phyloP scores from a whole-genome alignment of 192 early-diverging fungal species.

The Linnemannia exigua region DNA sequence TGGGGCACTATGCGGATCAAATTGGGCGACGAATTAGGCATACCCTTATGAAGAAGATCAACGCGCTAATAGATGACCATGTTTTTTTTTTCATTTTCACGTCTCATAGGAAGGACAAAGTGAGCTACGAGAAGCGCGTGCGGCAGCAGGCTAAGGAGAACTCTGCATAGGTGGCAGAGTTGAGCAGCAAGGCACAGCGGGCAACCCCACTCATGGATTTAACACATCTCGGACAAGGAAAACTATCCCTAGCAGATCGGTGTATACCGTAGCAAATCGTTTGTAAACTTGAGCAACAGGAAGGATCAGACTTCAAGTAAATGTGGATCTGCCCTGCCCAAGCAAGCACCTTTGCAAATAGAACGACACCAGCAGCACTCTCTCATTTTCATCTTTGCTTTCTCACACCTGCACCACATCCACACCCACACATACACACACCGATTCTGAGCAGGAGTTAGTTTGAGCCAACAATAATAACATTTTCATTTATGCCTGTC shows the following conservation, averaged over 20 bases:
- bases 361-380: not conserved
- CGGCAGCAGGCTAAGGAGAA: slow-evolving; percentile 72
- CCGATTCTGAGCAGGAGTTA: no score
- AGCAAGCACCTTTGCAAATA: not conserved
- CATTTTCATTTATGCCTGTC: no score
- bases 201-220: not conserved
- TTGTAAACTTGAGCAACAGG: not conserved
- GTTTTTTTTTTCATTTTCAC: slow-evolving; percentile 1
- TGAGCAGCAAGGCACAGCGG: not conserved
- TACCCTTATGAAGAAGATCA: not conserved
- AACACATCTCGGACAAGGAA: not conserved
- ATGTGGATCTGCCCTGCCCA: not conserved
- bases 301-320: not conserved
- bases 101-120: slow-evolving; percentile 58
- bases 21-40: not conserved
- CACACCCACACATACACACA: not conserved
- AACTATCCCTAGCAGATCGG: not conserved
- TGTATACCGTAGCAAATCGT: not conserved
- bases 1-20: slow-evolving; percentile 18
- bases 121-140: slow-evolving; percentile 69
- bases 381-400: no score
- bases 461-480: no score
- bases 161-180: slow-evolving; percentile 17
- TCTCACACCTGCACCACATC: not conserved
- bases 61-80: not conserved